phyloP scores from a whole-genome alignment of 768 basidiomycete genomes.

The Suillus paluster region DNA sequence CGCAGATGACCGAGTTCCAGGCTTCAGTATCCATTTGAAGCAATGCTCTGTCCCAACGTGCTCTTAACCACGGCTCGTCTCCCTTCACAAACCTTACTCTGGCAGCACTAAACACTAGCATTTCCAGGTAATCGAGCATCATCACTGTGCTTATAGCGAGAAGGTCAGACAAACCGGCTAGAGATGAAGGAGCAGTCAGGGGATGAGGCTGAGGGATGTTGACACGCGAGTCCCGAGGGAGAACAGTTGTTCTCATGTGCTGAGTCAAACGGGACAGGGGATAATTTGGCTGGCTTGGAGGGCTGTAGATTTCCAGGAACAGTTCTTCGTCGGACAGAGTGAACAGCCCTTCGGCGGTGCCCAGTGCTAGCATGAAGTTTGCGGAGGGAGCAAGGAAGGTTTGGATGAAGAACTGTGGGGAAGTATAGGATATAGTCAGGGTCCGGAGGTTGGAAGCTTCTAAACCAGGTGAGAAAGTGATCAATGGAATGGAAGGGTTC shows the following conservation, averaged over 20 bases:
- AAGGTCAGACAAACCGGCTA: conserved; percentile 9
- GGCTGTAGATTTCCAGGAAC: neutral
- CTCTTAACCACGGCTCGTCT: conserved; percentile 55
- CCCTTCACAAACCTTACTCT: conserved; percentile 54
- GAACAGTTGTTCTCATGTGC: conserved; percentile 17
- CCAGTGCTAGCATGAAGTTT: conserved; percentile 46
- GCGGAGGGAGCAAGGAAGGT: conserved; percentile 50
- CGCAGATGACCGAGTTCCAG: neutral
- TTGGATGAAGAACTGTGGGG: conserved; percentile 52
- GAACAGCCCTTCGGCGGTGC: conserved; percentile 41
- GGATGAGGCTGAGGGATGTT: conserved; percentile 14
- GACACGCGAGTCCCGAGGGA: conserved; percentile 30
- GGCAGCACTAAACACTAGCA: conserved; percentile 38
- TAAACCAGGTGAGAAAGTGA: neutral
- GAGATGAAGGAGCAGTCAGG: neutral
- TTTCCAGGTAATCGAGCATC: conserved; percentile 42
- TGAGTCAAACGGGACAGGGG: conserved; percentile 13
- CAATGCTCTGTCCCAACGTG: conserved; percentile 42
- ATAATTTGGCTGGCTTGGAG: conserved; percentile 13
- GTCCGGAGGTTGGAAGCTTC: neutral
- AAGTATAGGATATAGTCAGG: conserved; percentile 48
- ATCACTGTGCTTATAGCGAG: conserved; percentile 27
- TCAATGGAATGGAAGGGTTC: conserved; percentile 24
- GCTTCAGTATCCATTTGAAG: neutral
- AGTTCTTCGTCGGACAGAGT: conserved; percentile 34